These are phyloP conservation scores for Paratinospora sagittata DNA, from an alignment of 164 flowering plant genomes.

Conservation along the genomic window DNA sequence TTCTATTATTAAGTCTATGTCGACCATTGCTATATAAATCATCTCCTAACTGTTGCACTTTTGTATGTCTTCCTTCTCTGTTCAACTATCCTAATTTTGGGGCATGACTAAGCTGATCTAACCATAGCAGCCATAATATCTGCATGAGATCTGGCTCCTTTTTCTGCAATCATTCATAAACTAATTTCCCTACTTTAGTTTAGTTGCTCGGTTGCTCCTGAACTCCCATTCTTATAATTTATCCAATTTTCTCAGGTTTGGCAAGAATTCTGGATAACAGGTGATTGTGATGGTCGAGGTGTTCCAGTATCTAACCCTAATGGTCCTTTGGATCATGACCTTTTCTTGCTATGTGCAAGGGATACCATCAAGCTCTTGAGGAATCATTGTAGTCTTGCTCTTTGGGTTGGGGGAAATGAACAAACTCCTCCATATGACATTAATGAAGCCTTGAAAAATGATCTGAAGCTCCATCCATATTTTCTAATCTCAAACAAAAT, in stretches of 20 bases:
- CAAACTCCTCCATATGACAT: slow-evolving; percentile 87
- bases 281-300: slow-evolving; percentile 96
- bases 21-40: too few relatives aligned
- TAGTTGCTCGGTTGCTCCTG: neutral
- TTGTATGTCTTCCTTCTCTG: too few relatives aligned
- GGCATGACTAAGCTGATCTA: neutral
- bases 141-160: neutral
- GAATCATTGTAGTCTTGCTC: slow-evolving; percentile 94
- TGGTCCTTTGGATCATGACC: slow-evolving; percentile 93
- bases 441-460: slow-evolving; percentile 59
- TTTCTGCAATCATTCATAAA: neutral
- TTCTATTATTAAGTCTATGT: too few relatives aligned
- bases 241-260: slow-evolving; percentile 61
- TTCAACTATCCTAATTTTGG: too few relatives aligned
- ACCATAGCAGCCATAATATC: neutral
- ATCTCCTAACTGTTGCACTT: too few relatives aligned
- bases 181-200: neutral
- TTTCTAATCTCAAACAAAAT: slow-evolving; percentile 27
- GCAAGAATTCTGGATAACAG: slow-evolving; percentile 99
- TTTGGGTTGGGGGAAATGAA: slow-evolving; percentile 99
- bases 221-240: neutral
- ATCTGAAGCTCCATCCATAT: slow-evolving; percentile 70
- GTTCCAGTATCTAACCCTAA: slow-evolving; percentile 76
- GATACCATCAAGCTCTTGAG: slow-evolving; percentile 95
- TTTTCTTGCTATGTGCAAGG: slow-evolving; percentile 82